A percentile compares a stretch with the other conserved stretches of the same genome.
phyloP scores from a whole-genome alignment of 2,329 filamentous ascomycete species.

The Tetracladium maxilliforme region DNA sequence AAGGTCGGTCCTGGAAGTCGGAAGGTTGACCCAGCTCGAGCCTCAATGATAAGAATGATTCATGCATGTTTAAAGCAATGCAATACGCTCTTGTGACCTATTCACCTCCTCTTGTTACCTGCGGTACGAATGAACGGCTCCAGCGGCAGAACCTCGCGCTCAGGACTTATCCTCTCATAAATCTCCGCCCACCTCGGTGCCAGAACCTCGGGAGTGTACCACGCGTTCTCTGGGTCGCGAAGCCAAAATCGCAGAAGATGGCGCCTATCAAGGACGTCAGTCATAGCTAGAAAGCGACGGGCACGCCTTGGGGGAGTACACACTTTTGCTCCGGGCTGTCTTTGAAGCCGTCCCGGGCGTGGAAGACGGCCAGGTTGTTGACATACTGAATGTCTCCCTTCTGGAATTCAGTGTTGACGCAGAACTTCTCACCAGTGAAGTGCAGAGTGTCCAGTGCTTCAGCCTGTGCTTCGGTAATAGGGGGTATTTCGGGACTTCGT shows the following conservation, averaged over 20 bases:
- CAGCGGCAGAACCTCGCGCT: conserved; percentile 38
- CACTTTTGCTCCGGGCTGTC: conserved; percentile 18
- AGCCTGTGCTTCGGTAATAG: conserved; percentile 27
- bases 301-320: conserved; percentile 2
- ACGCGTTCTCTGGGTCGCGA: conserved; percentile 23
- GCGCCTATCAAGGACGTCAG: conserved; percentile 10
- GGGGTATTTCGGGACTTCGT: conserved; percentile 35
- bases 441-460: conserved; percentile 29
- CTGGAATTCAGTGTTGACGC: conserved; percentile 19
- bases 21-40: no score
- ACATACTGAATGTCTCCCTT: conserved; percentile 26
- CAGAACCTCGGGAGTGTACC: conserved; percentile 21
- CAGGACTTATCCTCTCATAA: conserved; percentile 33
- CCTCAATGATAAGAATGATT: no score
- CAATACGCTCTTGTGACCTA: no score
- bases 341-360: conserved; percentile 25
- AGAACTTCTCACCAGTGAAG: conserved; percentile 21
- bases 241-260: conserved; percentile 30
- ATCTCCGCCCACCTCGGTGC: conserved; percentile 30
- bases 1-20: no score
- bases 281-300: conserved; percentile 1
- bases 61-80: no score
- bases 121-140: conserved; percentile 32
- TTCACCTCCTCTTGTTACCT: no score
- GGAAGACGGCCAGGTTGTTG: conserved; percentile 31